phyloP scores from a whole-genome alignment of 805 yeast species.

The Teunomyces barrocoloradensis region DNA sequence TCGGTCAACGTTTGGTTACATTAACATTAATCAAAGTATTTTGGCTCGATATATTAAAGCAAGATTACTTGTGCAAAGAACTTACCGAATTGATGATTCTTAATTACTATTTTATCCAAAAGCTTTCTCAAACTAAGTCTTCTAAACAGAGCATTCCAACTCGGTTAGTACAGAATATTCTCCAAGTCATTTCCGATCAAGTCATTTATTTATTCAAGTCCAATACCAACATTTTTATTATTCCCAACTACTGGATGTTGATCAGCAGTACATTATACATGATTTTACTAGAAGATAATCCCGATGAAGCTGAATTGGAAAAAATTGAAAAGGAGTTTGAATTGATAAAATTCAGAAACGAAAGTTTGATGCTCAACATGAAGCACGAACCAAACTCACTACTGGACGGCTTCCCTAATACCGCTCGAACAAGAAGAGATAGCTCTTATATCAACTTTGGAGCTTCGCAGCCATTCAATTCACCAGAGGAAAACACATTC shows the following conservation, averaged over 20 bases:
- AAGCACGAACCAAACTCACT: slow-evolving; percentile 7
- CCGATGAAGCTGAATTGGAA: slow-evolving; percentile 23
- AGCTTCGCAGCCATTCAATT: slow-evolving; percentile 1
- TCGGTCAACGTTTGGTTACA: slow-evolving; percentile 34
- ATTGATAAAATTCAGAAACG: slow-evolving; percentile 64
- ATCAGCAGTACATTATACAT: slow-evolving; percentile 49
- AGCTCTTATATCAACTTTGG: slow-evolving; percentile 1
- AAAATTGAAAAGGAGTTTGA: slow-evolving; percentile 49
- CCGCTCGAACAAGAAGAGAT: slow-evolving; percentile 1
- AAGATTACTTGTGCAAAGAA: slow-evolving; percentile 61
- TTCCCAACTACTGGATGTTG: slow-evolving; percentile 61
- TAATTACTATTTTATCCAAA: slow-evolving; percentile 33
- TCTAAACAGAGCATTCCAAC: slow-evolving; percentile 7
- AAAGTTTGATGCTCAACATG: slow-evolving; percentile 60
- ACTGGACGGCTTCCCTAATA: not conserved
- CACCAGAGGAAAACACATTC: slow-evolving; percentile 1
- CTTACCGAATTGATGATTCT: slow-evolving; percentile 59
- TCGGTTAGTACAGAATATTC: slow-evolving; percentile 24
- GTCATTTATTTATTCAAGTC: slow-evolving; percentile 44
- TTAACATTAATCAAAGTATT: slow-evolving; percentile 57
- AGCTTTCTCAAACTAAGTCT: not conserved
- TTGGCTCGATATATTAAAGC: slow-evolving; percentile 64
- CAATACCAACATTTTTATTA: slow-evolving; percentile 59
- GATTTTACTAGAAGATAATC: slow-evolving; percentile 23
- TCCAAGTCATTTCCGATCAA: slow-evolving; percentile 25